A percentile compares a stretch with the other conserved stretches of the same genome.
Evolutionary conservation across 2,329 filamentous ascomycete genomes (phyloP).

Genomic region (Pseudogymnoascus pannorum): DNA sequence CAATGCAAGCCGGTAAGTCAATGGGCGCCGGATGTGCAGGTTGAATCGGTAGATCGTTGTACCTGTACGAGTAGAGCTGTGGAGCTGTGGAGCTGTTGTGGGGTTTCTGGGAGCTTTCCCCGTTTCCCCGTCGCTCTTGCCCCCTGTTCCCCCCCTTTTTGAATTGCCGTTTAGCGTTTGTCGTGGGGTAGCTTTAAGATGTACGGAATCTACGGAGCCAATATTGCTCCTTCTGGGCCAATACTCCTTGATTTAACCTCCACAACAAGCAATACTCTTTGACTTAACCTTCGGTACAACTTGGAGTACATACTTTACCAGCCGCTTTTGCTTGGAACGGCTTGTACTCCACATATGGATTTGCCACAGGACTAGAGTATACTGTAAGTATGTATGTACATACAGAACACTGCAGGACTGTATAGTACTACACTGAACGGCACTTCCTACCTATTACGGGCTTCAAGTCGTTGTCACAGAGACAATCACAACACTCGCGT

Average conservation of each 20-base stretch:
- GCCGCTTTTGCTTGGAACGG: neutral
- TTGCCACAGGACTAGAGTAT: too few species aligned
- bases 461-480: neutral
- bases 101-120: neutral
- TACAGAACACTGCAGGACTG: too few species aligned
- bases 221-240: too few species aligned
- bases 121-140: neutral
- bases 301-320: slow-evolving; percentile 2
- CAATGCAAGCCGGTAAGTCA: slow-evolving; percentile 1
- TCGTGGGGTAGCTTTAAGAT: neutral
- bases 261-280: too few species aligned
- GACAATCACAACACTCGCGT: too few species aligned
- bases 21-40: neutral
- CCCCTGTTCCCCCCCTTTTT: neutral
- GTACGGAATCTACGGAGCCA: too few species aligned
- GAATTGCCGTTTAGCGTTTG: neutral
- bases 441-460: neutral
- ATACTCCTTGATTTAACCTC: too few species aligned
- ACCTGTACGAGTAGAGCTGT: neutral
- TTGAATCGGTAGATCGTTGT: neutral
- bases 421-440: neutral
- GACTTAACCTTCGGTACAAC: too few species aligned
- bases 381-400: too few species aligned
- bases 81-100: neutral
- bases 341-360: neutral